phyloP scores from a whole-genome alignment of 2,329 filamentous ascomycete genomes.

The Aspergillus ochraceoroseus region DNA sequence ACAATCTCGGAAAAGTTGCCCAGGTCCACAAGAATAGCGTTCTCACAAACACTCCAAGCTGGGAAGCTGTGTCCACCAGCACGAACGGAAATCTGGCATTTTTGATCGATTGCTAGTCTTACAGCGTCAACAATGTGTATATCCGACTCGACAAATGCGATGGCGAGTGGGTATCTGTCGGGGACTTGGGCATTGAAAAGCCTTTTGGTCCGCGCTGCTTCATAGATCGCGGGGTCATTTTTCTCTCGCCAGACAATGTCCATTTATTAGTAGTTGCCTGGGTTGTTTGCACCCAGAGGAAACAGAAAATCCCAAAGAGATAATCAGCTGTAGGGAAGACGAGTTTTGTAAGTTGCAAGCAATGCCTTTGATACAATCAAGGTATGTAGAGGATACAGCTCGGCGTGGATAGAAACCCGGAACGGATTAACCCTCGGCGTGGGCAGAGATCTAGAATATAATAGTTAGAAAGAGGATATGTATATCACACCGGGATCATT shows the following conservation, averaged over 20 bases:
- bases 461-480: too few relatives aligned
- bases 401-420: too few relatives aligned
- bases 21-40: slow-evolving; percentile 1
- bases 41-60: slow-evolving; percentile 29
- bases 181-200: slow-evolving; percentile 43
- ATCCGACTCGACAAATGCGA: slow-evolving; percentile 36
- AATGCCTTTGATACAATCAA: too few relatives aligned
- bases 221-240: slow-evolving; percentile 22
- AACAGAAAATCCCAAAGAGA: too few relatives aligned
- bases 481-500: too few relatives aligned
- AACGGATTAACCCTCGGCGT: too few relatives aligned
- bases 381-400: too few relatives aligned
- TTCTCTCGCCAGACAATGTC: slow-evolving; percentile 8
- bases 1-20: background rate
- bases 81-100: slow-evolving; percentile 41
- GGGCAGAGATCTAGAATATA: too few relatives aligned
- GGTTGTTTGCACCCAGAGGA: too few relatives aligned
- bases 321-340: too few relatives aligned
- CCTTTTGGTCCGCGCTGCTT: slow-evolving; percentile 34
- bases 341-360: too few relatives aligned
- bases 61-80: slow-evolving; percentile 48
- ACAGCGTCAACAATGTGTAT: slow-evolving; percentile 36
- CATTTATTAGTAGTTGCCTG: too few relatives aligned
- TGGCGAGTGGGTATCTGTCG: slow-evolving; percentile 37
- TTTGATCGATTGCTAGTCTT: slow-evolving; percentile 30